Evolutionary conservation across 2,329 filamentous ascomycete species (phyloP).

Genomic region (Blastomyces parvus): DNA sequence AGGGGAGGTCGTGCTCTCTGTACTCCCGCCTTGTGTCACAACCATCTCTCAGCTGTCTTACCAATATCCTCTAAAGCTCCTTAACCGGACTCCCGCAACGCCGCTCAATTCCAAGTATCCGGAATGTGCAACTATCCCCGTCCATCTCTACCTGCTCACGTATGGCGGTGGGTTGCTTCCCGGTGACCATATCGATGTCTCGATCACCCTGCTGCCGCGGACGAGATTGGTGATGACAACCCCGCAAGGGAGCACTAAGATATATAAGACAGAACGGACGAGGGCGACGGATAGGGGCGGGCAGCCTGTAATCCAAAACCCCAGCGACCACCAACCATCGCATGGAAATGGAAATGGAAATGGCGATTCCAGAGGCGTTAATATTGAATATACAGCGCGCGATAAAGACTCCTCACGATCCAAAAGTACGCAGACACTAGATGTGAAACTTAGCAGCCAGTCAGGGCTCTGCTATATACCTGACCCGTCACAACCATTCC

Average conservation of each 20-base stretch:
- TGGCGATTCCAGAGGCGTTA: not conserved
- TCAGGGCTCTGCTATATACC: slow-evolving; percentile 59
- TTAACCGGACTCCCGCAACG: slow-evolving; percentile 62
- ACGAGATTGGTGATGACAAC: slow-evolving; percentile 57
- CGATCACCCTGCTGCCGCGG: slow-evolving; percentile 52
- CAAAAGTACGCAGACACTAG: slow-evolving; percentile 41
- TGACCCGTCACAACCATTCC: slow-evolving; percentile 88
- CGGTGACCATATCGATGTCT: slow-evolving; percentile 70
- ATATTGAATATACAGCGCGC: not conserved
- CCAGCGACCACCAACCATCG: slow-evolving; percentile 10
- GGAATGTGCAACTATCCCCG: slow-evolving; percentile 41
- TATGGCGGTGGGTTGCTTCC: slow-evolving; percentile 91
- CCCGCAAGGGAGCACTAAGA: slow-evolving; percentile 76
- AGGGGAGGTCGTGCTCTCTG: slow-evolving; percentile 63
- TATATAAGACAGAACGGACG: slow-evolving; percentile 65
- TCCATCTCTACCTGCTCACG: slow-evolving; percentile 80
- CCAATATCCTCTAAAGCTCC: slow-evolving; percentile 90
- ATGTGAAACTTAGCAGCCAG: slow-evolving; percentile 39
- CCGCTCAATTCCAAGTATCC: slow-evolving; percentile 41
- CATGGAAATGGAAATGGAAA: not conserved
- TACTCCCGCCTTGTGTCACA: slow-evolving; percentile 62
- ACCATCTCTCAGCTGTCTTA: slow-evolving; percentile 68
- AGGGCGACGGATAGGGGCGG: slow-evolving; percentile 29
- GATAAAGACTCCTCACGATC: slow-evolving; percentile 20
- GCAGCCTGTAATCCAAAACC: slow-evolving; percentile 18